Conservation (phyloP, 352 stramenopile genomes). For the Thraustochytrium striatum region DNA sequence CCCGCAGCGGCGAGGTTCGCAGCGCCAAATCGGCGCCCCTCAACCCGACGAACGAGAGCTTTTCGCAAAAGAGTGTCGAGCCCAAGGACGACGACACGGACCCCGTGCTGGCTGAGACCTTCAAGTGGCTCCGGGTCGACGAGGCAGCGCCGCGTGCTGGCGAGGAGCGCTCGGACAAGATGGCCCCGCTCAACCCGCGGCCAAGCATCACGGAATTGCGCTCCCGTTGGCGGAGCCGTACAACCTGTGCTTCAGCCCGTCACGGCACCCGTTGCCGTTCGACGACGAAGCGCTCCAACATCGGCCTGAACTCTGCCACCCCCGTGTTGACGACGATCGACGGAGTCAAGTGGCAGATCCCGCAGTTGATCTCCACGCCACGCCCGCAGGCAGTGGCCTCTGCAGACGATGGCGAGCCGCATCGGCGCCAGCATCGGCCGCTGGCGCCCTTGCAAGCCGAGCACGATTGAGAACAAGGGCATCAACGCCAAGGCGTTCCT, state of each 20-base stretch:
- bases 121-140: neutral
- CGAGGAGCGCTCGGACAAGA: neutral
- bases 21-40: too few relatives aligned
- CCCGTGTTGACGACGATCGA: neutral
- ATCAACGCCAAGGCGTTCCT: neutral
- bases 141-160: neutral
- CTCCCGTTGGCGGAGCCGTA: neutral
- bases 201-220: neutral
- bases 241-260: neutral
- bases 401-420: too few relatives aligned
- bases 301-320: neutral
- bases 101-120: too few relatives aligned
- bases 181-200: neutral
- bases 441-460: too few relatives aligned
- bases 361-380: neutral
- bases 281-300: neutral
- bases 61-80: neutral
- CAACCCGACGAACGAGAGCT: too few relatives aligned
- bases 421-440: too few relatives aligned
- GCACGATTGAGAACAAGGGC: neutral
- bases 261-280: neutral
- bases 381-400: neutral
- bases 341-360: neutral
- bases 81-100: neutral
- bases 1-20: too few relatives aligned